A percentile compares a stretch with the other conserved stretches of the same genome.
phyloP scores from a whole-genome alignment of 495 filamentous ascomycete species.

The Aspergillus saccharolyticus region DNA sequence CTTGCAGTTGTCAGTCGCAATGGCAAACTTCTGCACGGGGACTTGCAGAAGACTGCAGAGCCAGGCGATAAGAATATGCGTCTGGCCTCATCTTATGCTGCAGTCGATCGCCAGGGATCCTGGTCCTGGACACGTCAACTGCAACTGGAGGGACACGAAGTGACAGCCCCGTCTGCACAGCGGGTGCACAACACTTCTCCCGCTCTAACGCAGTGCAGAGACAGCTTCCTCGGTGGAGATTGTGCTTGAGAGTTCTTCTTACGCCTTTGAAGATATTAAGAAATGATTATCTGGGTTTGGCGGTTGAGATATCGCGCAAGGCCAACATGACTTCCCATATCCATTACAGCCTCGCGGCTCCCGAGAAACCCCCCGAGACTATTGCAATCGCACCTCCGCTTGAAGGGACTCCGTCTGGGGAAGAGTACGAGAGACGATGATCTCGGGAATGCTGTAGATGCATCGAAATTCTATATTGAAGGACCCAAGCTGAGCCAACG shows the following conservation, averaged over 20 bases:
- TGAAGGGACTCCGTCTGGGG: not conserved
- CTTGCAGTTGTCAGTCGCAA: not conserved
- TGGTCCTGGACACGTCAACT: not conserved
- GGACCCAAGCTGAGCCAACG: not conserved
- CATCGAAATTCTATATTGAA: not conserved
- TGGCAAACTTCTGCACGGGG: too few relatives aligned
- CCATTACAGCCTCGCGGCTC: not conserved
- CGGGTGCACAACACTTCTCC: too few relatives aligned
- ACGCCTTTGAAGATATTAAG: too few relatives aligned
- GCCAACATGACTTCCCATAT: not conserved
- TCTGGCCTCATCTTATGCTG: not conserved
- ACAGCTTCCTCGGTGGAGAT: too few relatives aligned
- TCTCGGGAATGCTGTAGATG: constrained; percentile 39
- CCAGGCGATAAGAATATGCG: not conserved
- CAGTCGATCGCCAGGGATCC: not conserved
- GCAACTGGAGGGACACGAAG: constrained; percentile 18
- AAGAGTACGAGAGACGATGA: constrained; percentile 47
- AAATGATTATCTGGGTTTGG: too few relatives aligned
- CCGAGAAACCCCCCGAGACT: not conserved
- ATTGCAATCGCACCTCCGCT: not conserved
- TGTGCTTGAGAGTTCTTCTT: too few relatives aligned
- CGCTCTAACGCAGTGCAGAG: too few relatives aligned
- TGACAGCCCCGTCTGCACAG: too few relatives aligned
- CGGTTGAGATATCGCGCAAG: too few relatives aligned
- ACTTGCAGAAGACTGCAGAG: not conserved